These are phyloP conservation scores for Paracoccidioides brasiliensis DNA, from an alignment of 2,329 filamentous ascomycete genomes.

Conservation along the genomic window DNA sequence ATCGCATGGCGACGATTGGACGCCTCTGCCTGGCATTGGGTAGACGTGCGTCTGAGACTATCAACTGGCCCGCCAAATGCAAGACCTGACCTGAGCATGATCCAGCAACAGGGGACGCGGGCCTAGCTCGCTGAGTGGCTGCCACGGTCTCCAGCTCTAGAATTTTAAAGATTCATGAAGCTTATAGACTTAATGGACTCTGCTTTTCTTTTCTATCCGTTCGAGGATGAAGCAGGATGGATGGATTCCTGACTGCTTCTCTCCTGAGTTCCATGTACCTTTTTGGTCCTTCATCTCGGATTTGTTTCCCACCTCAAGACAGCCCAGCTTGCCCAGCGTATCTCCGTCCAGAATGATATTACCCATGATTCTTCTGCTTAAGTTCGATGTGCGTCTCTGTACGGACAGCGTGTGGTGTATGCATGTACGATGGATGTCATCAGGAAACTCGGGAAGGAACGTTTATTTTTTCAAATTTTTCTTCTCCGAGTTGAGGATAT, in stretches of 20 bases:
- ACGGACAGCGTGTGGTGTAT: background rate
- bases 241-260: background rate
- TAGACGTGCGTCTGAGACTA: slow-evolving; percentile 11
- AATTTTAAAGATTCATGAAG: background rate
- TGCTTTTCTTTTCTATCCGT: background rate
- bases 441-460: background rate
- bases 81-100: background rate
- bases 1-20: slow-evolving; percentile 20
- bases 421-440: background rate
- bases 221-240: background rate
- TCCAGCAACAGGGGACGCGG: background rate
- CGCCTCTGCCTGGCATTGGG: slow-evolving; percentile 19
- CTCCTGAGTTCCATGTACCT: background rate
- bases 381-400: background rate
- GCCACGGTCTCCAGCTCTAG: background rate
- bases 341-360: background rate
- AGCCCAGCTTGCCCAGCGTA: background rate
- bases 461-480: background rate
- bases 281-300: background rate
- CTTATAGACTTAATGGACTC: background rate
- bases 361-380: background rate
- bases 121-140: slow-evolving; percentile 1
- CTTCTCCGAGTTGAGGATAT: no score
- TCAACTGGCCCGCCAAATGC: background rate
- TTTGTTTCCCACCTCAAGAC: background rate